These are phyloP conservation scores for Cyanodermella asteris DNA, from an alignment of 2,329 filamentous ascomycete genomes.

Conservation along the genomic window DNA sequence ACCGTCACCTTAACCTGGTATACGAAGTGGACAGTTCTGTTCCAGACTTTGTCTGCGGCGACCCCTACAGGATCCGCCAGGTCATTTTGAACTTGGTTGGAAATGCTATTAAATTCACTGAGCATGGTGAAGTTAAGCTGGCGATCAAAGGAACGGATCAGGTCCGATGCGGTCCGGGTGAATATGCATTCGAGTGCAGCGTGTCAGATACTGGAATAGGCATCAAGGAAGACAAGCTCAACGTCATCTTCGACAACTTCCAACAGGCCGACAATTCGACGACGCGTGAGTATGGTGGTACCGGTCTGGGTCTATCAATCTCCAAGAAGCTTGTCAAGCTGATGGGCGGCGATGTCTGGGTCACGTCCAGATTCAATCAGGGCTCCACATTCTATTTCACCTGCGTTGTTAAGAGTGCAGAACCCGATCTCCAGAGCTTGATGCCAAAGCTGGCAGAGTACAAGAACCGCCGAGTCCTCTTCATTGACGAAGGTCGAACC, in stretches of 20 bases:
- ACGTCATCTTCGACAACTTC: conserved; percentile 96
- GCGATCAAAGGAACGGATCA: no score
- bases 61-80: conserved; percentile 87
- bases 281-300: conserved; percentile 87
- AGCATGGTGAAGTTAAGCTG: conserved; percentile 85
- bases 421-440: conserved; percentile 55
- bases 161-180: conserved; percentile 46
- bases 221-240: conserved; percentile 83
- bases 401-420: conserved; percentile 67
- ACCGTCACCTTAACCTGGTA: conserved; percentile 78
- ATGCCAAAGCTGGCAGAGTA: conserved; percentile 75
- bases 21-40: conserved; percentile 87
- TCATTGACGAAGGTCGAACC: conserved; percentile 79
- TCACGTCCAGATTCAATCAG: conserved; percentile 74
- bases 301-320: conserved; percentile 80
- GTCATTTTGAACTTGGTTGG: conserved; percentile 94
- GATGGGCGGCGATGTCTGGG: conserved; percentile 94
- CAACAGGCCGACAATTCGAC: conserved; percentile 95
- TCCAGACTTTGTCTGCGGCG: conserved; percentile 84
- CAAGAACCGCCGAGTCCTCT: conserved; percentile 74
- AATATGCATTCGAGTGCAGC: conserved; percentile 88
- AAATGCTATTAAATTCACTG: conserved; percentile 97
- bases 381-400: conserved; percentile 96
- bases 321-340: conserved; percentile 86
- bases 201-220: conserved; percentile 94